Evolutionary conservation across 768 basidiomycete species (phyloP), one percentile per base, ranked within the genome.

Genomic region (Mycena vitilis): DNA sequence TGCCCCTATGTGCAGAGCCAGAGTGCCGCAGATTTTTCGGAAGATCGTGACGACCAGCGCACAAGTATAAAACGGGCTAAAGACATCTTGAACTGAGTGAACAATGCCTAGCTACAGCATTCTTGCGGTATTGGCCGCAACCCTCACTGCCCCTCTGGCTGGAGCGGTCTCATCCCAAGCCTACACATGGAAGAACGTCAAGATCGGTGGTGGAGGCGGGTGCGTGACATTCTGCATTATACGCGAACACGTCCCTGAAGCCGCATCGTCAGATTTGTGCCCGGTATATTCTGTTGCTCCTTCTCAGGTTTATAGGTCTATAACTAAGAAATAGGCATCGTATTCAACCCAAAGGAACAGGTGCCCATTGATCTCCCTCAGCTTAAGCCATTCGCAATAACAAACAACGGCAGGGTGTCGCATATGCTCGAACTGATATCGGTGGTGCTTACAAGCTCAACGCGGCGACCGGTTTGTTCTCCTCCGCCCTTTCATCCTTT

Each of bases 351-450:
- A 0, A 82, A 81, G 20, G 78, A 87, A 73, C 85, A 85, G 79
- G 78, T 77, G 61, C 37, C n/a, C 45, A 25, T 37, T 48, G 13
- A 53, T 48, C 18, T 51, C 37, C 22, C 16, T 45, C 25, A 22
- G 23, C 15, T 36, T 30, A 22, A 16, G 15, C 55, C 22, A 49
- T 45, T 11, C 30, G 38, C 57, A 38, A 13, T 49, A 34, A 59
- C 59, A 22, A 54, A 15, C 1, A 51, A 22, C 45, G 6, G 23
- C 57, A 87, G 82, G 89, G 88, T 38, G 76, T 90, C 13, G 88
- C 86, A 4, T 90, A 87, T 75, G 88, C 87, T n/a, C 86, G 89
- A 25, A 89, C 89, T 11, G 89, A 90, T 75, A 89, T 91, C 44
- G 89, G 89, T 61, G 89, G 88, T 34, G 88, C 86, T 23, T 90